Evolutionary conservation across 225 moss, liverwort and hornwort genomes (phyloP).

Genomic region (Polytrichum commune): DNA sequence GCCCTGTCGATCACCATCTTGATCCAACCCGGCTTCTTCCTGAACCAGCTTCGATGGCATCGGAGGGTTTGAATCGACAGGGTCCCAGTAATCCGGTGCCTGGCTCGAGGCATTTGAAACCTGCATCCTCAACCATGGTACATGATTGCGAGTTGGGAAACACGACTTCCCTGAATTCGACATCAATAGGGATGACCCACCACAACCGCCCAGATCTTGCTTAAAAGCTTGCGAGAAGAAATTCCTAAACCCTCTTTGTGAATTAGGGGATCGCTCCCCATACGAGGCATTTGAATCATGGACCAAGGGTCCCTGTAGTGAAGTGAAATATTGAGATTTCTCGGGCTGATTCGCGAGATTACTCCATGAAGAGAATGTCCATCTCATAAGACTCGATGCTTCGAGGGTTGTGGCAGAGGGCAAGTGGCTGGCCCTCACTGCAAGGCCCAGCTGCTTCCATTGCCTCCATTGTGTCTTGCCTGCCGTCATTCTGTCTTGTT

Average conservation of each 20-base stretch:
- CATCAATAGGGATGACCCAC: slow-evolving; percentile 10
- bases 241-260: slow-evolving; percentile 1
- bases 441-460: slow-evolving; percentile 33
- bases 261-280: background rate
- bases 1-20: background rate
- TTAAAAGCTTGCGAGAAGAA: slow-evolving; percentile 4
- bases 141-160: slow-evolving; percentile 10
- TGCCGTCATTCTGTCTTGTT: slow-evolving; percentile 38
- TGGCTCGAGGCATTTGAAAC: slow-evolving; percentile 29
- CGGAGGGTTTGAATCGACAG: slow-evolving; percentile 2
- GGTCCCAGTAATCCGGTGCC: slow-evolving; percentile 36
- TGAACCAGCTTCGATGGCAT: slow-evolving; percentile 3
- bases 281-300: background rate
- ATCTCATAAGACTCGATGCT: slow-evolving; percentile 1
- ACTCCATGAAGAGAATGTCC: slow-evolving; percentile 13
- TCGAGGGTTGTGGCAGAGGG: slow-evolving; percentile 17
- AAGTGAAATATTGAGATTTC: slow-evolving; percentile 3
- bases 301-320: slow-evolving; percentile 1
- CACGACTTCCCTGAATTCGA: slow-evolving; percentile 11
- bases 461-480: slow-evolving; percentile 30
- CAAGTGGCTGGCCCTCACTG: slow-evolving; percentile 21
- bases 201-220: slow-evolving; percentile 18
- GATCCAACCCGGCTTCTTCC: slow-evolving; percentile 13
- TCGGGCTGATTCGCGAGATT: slow-evolving; percentile 14
- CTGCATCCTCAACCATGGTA: slow-evolving; percentile 24